These are phyloP conservation scores for Coemansia sp. DNA, from an alignment of 192 early-diverging fungal genomes.

Conservation along the genomic window DNA sequence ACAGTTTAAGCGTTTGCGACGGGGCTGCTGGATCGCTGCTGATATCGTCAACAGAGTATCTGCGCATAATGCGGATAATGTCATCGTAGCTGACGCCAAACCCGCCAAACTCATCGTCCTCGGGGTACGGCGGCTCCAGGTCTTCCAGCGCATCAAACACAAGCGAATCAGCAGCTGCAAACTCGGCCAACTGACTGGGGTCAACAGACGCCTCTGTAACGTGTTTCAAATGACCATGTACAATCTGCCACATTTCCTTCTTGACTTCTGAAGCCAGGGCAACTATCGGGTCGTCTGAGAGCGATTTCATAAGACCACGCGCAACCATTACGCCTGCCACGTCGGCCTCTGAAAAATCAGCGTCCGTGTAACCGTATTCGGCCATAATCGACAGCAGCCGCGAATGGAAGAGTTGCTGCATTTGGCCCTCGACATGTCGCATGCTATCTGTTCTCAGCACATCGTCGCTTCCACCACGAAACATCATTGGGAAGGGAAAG, in stretches of 20 bases:
- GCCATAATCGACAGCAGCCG: slow-evolving; percentile 35
- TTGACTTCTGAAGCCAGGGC: slow-evolving; percentile 41
- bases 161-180: slow-evolving; percentile 22
- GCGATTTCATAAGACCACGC: slow-evolving; percentile 27
- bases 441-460: slow-evolving; percentile 19
- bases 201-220: slow-evolving; percentile 24
- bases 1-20: too few relatives aligned
- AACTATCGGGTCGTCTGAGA: slow-evolving; percentile 29
- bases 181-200: slow-evolving; percentile 22
- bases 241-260: slow-evolving; percentile 33
- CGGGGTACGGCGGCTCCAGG: slow-evolving; percentile 13
- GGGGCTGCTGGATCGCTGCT: neutral
- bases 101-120: neutral
- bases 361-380: slow-evolving; percentile 29
- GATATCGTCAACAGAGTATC: slow-evolving; percentile 11
- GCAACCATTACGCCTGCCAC: slow-evolving; percentile 35
- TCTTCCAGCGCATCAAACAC: slow-evolving; percentile 20
- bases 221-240: slow-evolving; percentile 28
- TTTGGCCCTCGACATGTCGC: slow-evolving; percentile 28
- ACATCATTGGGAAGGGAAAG: slow-evolving; percentile 19
- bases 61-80: slow-evolving; percentile 14
- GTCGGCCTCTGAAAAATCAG: slow-evolving; percentile 23
- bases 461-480: slow-evolving; percentile 13
- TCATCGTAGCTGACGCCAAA: slow-evolving; percentile 7
- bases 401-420: slow-evolving; percentile 36